Conservation (phyloP, 2,329 filamentous ascomycete genomes). For the Diaporthe longicolla region DNA sequence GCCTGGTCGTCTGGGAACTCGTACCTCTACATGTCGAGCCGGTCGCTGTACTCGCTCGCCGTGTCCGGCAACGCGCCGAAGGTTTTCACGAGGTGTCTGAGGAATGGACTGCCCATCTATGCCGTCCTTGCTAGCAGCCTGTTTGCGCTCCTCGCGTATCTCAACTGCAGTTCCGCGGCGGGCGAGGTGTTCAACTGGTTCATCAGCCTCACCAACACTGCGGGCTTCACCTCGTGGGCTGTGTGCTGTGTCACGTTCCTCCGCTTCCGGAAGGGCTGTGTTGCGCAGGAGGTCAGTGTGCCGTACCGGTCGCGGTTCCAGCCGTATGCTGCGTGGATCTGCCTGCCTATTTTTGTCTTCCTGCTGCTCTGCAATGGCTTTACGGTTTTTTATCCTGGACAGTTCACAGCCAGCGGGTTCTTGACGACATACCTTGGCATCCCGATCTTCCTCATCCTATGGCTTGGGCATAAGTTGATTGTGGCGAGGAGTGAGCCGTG, state of each 20-base stretch:
- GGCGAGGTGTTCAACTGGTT: slow-evolving; percentile 75
- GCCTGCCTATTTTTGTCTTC: slow-evolving; percentile 51
- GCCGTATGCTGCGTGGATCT: slow-evolving; percentile 69
- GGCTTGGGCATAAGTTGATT: slow-evolving; percentile 61
- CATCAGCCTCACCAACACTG: slow-evolving; percentile 67
- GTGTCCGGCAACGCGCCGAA: slow-evolving; percentile 61
- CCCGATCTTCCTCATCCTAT: slow-evolving; percentile 71
- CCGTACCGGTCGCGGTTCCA: slow-evolving; percentile 69
- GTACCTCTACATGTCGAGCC: slow-evolving; percentile 53
- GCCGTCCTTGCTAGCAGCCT: slow-evolving; percentile 62
- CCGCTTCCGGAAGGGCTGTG: slow-evolving; percentile 67
- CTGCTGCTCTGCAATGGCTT: slow-evolving; percentile 74
- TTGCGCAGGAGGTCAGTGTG: slow-evolving; percentile 59
- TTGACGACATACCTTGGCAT: slow-evolving; percentile 77
- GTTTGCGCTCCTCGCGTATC: slow-evolving; percentile 75
- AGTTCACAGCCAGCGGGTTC: slow-evolving; percentile 70
- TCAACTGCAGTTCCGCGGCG: slow-evolving; percentile 70
- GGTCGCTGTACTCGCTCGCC: slow-evolving; percentile 61
- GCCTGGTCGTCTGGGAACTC: slow-evolving; percentile 53
- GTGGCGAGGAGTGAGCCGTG: background rate
- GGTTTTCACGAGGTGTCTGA: slow-evolving; percentile 61
- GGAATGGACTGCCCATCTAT: slow-evolving; percentile 58
- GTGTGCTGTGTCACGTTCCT: slow-evolving; percentile 69
- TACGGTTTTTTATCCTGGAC: slow-evolving; percentile 71
- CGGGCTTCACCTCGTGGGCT: slow-evolving; percentile 68